Percentiles rank a stretch among this genome's conserved stretches.
phyloP scores from a whole-genome alignment of 1,284 basidiomycete species.

The Boletellus dicymbophilus region DNA sequence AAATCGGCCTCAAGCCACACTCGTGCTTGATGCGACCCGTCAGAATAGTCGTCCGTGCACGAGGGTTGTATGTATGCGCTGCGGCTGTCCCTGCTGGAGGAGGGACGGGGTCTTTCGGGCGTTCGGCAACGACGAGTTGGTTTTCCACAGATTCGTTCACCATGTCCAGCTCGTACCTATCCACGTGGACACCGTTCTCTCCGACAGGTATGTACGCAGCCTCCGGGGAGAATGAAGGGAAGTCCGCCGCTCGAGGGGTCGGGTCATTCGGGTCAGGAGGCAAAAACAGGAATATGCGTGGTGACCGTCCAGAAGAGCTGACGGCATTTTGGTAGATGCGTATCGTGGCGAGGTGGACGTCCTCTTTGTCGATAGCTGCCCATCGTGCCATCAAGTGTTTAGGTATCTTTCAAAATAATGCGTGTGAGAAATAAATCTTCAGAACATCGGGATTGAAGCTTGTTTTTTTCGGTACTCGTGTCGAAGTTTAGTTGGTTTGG shows the following conservation, averaged over 20 bases:
- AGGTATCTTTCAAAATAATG: slow-evolving; percentile 53
- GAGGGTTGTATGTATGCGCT: slow-evolving; percentile 38
- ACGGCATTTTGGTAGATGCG: slow-evolving; percentile 63
- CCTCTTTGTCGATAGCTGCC: slow-evolving; percentile 53
- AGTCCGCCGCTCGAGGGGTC: slow-evolving; percentile 33
- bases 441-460: neutral
- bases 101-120: slow-evolving; percentile 62
- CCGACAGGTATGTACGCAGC: slow-evolving; percentile 40
- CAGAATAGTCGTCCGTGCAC: slow-evolving; percentile 71
- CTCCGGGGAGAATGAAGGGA: slow-evolving; percentile 37
- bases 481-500: neutral
- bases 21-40: slow-evolving; percentile 78
- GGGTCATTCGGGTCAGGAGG: slow-evolving; percentile 55
- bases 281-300: slow-evolving; percentile 67
- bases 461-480: neutral
- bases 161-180: slow-evolving; percentile 78
- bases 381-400: slow-evolving; percentile 73
- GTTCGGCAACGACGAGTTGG: slow-evolving; percentile 76
- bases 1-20: slow-evolving; percentile 59
- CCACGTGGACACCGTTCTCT: slow-evolving; percentile 46
- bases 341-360: slow-evolving; percentile 71
- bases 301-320: slow-evolving; percentile 46
- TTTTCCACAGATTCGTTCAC: slow-evolving; percentile 74
- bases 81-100: slow-evolving; percentile 40
- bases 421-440: slow-evolving; percentile 5